These are phyloP conservation scores for Mortierella sp. DNA, from an alignment of 371 early-diverging fungal genomes.

Conservation along the genomic window DNA sequence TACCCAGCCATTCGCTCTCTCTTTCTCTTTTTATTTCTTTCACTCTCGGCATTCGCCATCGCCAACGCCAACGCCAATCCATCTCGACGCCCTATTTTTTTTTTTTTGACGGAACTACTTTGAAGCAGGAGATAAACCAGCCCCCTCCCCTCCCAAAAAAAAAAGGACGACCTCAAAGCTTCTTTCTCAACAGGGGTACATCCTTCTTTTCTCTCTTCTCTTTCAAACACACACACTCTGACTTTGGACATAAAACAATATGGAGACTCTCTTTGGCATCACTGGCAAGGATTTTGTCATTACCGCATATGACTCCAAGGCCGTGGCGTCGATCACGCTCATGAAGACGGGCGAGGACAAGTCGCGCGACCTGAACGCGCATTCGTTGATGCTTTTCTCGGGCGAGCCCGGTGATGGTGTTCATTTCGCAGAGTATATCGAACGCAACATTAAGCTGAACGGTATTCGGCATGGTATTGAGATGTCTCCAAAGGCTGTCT, in stretches of 20 bases:
- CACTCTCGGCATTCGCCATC: no score
- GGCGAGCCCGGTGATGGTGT: slow-evolving; percentile 97
- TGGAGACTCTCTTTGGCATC: slow-evolving; percentile 95
- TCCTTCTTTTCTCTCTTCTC: no score
- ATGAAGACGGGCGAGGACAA: slow-evolving; percentile 94
- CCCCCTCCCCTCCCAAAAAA: no score
- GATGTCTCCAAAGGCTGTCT: slow-evolving; percentile 83
- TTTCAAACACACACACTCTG: no score
- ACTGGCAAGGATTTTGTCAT: slow-evolving; percentile 95
- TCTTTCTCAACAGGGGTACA: no score
- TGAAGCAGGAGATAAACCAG: no score
- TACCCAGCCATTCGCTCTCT: no score
- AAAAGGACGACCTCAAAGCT: no score
- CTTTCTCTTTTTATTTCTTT: no score
- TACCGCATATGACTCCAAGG: slow-evolving; percentile 84
- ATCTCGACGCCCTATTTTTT: no score
- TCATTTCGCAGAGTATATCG: slow-evolving; percentile 96
- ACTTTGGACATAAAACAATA: slow-evolving; percentile 34
- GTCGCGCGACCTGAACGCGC: slow-evolving; percentile 81
- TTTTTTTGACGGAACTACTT: no score
- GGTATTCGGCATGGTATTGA: slow-evolving; percentile 85
- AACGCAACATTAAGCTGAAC: slow-evolving; percentile 92
- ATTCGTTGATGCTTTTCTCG: slow-evolving; percentile 84
- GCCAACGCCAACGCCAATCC: no score
- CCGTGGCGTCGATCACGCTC: slow-evolving; percentile 90